Percentiles rank a stretch among this genome's conserved stretches.
These are phyloP conservation scores for Cercophora samala DNA, from an alignment of 495 filamentous ascomycete genomes.

Conservation along the genomic window DNA sequence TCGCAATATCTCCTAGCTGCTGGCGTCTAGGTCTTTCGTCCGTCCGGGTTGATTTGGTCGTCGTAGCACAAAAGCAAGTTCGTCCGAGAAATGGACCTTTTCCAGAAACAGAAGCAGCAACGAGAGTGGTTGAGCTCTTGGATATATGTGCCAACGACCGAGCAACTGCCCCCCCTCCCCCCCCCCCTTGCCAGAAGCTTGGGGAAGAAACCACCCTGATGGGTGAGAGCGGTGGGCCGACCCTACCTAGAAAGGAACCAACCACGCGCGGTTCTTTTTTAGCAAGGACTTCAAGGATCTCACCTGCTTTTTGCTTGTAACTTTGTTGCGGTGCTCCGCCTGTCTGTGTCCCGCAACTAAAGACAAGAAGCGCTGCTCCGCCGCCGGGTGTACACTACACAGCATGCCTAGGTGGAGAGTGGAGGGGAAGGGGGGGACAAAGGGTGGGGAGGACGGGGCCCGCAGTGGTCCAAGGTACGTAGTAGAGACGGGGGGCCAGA, in stretches of 20 bases:
- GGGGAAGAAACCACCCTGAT: neutral
- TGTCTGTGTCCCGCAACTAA: conserved; percentile 4
- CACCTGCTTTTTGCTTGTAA: neutral
- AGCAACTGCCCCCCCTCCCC: too few relatives aligned
- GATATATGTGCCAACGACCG: conserved; percentile 17
- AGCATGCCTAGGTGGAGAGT: conserved; percentile 5
- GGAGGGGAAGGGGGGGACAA: neutral
- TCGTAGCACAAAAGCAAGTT: conserved; percentile 6
- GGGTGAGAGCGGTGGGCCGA: conserved; percentile 5
- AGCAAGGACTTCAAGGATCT: conserved; percentile 12
- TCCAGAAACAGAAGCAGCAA: neutral
- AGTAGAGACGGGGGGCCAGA: neutral
- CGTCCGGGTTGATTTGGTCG: neutral
- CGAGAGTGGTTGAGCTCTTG: conserved; percentile 9
- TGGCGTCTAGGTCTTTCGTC: neutral
- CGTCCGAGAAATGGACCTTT: conserved; percentile 8
- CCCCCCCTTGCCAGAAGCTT: neutral
- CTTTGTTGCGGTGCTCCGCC: conserved; percentile 14
- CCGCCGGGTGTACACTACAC: conserved; percentile 6
- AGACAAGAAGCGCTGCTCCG: conserved; percentile 4
- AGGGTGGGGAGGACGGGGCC: neutral
- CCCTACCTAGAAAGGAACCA: neutral
- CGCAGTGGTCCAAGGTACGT: neutral
- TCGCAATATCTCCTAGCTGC: neutral
- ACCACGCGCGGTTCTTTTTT: conserved; percentile 13